These are phyloP conservation scores for Glycine tomentella DNA, from an alignment of 306 rosid species.

Conservation along the genomic window DNA sequence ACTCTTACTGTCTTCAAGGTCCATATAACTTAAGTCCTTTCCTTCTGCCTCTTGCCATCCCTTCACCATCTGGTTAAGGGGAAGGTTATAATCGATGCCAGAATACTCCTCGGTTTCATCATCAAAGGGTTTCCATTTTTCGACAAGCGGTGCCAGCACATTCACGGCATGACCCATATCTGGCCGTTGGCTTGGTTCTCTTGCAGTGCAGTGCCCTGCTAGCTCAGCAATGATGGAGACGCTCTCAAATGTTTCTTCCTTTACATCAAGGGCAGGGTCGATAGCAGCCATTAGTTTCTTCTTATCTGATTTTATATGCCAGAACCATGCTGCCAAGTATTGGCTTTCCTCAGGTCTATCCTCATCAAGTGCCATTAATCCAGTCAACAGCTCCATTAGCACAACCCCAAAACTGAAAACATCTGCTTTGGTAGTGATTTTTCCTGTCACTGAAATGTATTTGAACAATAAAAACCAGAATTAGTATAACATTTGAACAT, in stretches of 20 bases:
- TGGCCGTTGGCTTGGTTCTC: constrained; percentile 92
- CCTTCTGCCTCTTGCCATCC: constrained; percentile 99
- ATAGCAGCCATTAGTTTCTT: constrained; percentile 86
- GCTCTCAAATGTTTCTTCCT: constrained; percentile 84
- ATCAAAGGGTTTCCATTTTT: constrained; percentile 90
- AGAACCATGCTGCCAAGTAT: constrained; percentile 96
- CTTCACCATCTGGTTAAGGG: constrained; percentile 97
- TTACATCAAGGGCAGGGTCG: constrained; percentile 69
- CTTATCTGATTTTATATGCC: constrained; percentile 87
- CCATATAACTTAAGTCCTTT: constrained; percentile 71
- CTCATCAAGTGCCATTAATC: constrained; percentile 94
- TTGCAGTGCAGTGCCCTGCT: constrained; percentile 97
- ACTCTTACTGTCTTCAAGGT: constrained; percentile 85
- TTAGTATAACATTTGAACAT: constrained; percentile 45
- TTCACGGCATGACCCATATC: constrained; percentile 97
- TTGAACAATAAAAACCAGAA: constrained; percentile 21
- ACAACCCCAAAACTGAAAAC: constrained; percentile 99
- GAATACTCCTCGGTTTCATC: constrained; percentile 83
- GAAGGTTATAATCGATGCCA: constrained; percentile 88
- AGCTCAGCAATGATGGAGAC: constrained; percentile 71
- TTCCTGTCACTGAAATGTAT: constrained; percentile 86
- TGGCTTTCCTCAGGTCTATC: constrained; percentile 89
- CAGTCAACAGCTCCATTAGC: constrained; percentile 92
- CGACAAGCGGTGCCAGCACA: constrained; percentile 86
- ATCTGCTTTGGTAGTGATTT: constrained; percentile 96